These are phyloP conservation scores for Diplogelasinospora grovesii DNA, from an alignment of 495 filamentous ascomycete genomes.

Conservation along the genomic window DNA sequence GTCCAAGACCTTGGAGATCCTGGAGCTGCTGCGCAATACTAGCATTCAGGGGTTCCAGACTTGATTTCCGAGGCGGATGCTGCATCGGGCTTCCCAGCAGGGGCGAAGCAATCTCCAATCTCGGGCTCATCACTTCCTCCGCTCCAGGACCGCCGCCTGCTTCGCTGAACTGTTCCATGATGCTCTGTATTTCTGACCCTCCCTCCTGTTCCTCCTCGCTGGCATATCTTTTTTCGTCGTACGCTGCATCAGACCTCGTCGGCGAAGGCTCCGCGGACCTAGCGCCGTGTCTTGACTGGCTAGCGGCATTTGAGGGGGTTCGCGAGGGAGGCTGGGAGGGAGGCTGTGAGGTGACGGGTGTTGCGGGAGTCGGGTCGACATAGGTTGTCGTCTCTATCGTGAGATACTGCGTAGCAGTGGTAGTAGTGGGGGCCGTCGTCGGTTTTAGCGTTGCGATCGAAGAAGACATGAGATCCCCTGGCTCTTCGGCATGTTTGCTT, in stretches of 20 bases:
- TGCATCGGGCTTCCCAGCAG: conserved; percentile 54
- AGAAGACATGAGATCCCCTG: conserved; percentile 41
- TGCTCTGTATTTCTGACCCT: conserved; percentile 88
- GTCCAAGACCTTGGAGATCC: conserved; percentile 37
- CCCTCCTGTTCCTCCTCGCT: conserved; percentile 55
- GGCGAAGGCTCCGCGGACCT: conserved; percentile 45
- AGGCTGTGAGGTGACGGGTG: conserved; percentile 43
- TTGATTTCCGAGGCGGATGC: conserved; percentile 78
- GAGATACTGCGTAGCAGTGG: conserved; percentile 32
- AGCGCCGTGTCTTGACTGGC: conserved; percentile 22
- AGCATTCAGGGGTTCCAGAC: conserved; percentile 62
- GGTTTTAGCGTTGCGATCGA: conserved; percentile 47
- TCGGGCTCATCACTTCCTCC: conserved; percentile 77
- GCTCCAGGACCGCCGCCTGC: conserved; percentile 57
- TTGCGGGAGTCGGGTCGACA: conserved; percentile 57
- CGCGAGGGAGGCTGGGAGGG: conserved; percentile 43
- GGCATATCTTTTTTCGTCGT: conserved; percentile 42
- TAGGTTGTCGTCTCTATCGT: conserved; percentile 43
- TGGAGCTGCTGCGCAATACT: conserved; percentile 38
- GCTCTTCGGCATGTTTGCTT: conserved; percentile 9
- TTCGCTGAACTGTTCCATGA: conserved; percentile 83
- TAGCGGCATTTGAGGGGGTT: conserved; percentile 38
- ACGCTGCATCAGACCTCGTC: conserved; percentile 49
- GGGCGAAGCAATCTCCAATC: conserved; percentile 64
- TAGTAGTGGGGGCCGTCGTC: conserved; percentile 24